These are phyloP conservation scores for Fusarium metavorans DNA, from an alignment of 2,329 filamentous ascomycete species.

Conservation along the genomic window DNA sequence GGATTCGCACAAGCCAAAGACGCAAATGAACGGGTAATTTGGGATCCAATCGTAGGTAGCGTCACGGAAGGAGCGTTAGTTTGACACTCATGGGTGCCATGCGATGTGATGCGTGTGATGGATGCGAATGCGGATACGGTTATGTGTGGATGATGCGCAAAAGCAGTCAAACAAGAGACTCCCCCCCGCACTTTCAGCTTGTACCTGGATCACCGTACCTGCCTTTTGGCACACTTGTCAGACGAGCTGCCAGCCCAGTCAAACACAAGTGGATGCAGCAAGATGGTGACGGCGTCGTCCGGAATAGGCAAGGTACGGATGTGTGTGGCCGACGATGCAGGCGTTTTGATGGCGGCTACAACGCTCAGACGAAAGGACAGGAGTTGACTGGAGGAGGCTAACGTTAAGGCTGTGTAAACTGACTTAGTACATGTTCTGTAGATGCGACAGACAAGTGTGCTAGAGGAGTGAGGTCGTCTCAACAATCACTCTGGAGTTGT, in stretches of 20 bases:
- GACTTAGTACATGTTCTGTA: background rate
- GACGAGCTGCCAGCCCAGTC: slow-evolving; percentile 7
- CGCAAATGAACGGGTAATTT: slow-evolving; percentile 21
- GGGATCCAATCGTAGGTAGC: slow-evolving; percentile 13
- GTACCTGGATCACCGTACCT: slow-evolving; percentile 38
- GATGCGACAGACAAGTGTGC: background rate
- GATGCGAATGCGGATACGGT: background rate
- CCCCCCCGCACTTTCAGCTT: slow-evolving; percentile 37
- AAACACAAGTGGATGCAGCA: slow-evolving; percentile 31
- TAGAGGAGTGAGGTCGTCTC: background rate
- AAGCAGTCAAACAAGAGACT: background rate
- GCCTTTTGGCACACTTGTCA: slow-evolving; percentile 35
- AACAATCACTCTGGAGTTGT: slow-evolving; percentile 22
- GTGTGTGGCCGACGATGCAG: slow-evolving; percentile 29
- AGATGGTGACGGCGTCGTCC: slow-evolving; percentile 28
- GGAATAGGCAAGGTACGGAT: slow-evolving; percentile 39
- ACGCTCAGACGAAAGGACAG: slow-evolving; percentile 33
- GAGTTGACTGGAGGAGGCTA: slow-evolving; percentile 13
- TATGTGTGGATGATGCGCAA: background rate
- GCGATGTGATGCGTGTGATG: background rate
- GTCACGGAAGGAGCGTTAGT: slow-evolving; percentile 23
- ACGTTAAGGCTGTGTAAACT: slow-evolving; percentile 17
- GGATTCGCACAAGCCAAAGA: slow-evolving; percentile 26
- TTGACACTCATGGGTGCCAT: background rate
- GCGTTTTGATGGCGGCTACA: slow-evolving; percentile 26